Conservation (phyloP, 2,329 filamentous ascomycete genomes). For the Aureobasidium sp. region DNA sequence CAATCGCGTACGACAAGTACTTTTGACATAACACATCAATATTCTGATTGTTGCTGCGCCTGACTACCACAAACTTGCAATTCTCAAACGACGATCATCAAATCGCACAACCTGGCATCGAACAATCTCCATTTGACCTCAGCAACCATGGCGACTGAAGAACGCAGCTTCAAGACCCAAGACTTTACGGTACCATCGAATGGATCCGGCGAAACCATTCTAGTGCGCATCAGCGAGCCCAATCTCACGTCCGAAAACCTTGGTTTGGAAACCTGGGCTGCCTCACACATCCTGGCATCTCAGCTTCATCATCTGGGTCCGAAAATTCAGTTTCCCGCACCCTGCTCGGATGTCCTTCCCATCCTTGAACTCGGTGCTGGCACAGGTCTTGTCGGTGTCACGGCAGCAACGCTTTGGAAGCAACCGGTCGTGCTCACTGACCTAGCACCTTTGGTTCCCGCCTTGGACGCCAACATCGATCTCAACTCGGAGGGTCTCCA, state of each 20-base stretch:
- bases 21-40: not conserved
- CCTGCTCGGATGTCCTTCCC: slow-evolving; percentile 14
- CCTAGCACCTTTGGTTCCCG: slow-evolving; percentile 26
- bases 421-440: slow-evolving; percentile 27
- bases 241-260: slow-evolving; percentile 27
- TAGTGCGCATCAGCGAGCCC: slow-evolving; percentile 15
- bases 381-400: slow-evolving; percentile 30
- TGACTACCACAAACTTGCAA: fast-evolving
- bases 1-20: not conserved
- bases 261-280: slow-evolving; percentile 31
- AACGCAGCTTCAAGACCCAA: not conserved
- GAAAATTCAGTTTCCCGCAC: slow-evolving; percentile 13
- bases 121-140: not conserved
- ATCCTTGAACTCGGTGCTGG: slow-evolving; percentile 33
- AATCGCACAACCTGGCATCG: not conserved
- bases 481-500: slow-evolving; percentile 22
- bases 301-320: slow-evolving; percentile 26
- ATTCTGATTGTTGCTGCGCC: too few species aligned
- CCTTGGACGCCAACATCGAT: slow-evolving; percentile 25
- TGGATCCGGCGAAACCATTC: not conserved
- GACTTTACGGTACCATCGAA: slow-evolving; percentile 4
- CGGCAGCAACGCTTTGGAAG: slow-evolving; percentile 26
- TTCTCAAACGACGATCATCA: not conserved
- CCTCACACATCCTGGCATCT: slow-evolving; percentile 29
- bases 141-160: not conserved